A percentile compares a stretch with the other conserved stretches of the same genome.
These are phyloP conservation scores for Xylariaceae sp. DNA, from an alignment of 2,329 filamentous ascomycete species.

Conservation along the genomic window DNA sequence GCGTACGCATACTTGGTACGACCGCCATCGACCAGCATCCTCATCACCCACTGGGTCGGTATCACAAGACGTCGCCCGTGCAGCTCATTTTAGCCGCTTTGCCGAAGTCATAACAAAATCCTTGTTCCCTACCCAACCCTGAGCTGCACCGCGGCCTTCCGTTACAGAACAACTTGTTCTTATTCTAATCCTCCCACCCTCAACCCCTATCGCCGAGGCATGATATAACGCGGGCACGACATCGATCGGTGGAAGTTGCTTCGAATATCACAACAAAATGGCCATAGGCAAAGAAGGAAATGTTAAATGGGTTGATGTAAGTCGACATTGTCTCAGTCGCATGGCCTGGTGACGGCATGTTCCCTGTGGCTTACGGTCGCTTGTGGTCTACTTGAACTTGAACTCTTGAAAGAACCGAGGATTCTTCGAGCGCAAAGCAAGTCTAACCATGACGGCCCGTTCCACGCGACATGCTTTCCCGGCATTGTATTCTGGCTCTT, in stretches of 20 bases:
- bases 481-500: neutral
- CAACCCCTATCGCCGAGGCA: slow-evolving; percentile 13
- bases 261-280: slow-evolving; percentile 34
- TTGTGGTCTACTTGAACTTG: neutral
- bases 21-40: neutral
- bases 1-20: too few relatives aligned
- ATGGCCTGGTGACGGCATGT: neutral
- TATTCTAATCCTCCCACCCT: neutral
- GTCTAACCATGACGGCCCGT: neutral
- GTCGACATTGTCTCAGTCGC: slow-evolving; percentile 27
- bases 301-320: slow-evolving; percentile 57
- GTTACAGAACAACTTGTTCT: neutral
- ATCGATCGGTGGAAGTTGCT: slow-evolving; percentile 7
- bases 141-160: neutral
- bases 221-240: slow-evolving; percentile 21
- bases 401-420: neutral
- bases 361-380: neutral
- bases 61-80: neutral
- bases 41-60: neutral
- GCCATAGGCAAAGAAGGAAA: slow-evolving; percentile 43
- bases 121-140: neutral
- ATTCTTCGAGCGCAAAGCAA: neutral
- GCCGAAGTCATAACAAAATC: neutral
- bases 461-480: neutral
- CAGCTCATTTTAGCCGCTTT: neutral